phyloP scores from a whole-genome alignment of 768 basidiomycete genomes.

The Phylloporus sp. region DNA sequence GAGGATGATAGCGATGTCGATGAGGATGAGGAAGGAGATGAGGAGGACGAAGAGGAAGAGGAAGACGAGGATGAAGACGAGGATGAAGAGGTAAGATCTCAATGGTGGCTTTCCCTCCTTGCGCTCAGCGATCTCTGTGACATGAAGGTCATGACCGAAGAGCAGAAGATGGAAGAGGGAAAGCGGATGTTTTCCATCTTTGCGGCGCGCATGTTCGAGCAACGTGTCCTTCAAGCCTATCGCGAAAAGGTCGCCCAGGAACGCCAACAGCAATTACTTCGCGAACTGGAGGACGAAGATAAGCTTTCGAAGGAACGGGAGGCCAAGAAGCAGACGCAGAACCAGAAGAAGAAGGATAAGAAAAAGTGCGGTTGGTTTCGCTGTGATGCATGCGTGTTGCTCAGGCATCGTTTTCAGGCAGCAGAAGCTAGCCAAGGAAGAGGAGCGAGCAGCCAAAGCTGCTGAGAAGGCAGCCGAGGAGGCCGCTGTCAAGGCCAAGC shows the following conservation, averaged over 20 bases:
- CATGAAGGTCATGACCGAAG: slow-evolving; percentile 76
- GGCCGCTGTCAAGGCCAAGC: slow-evolving; percentile 69
- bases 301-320: slow-evolving; percentile 81
- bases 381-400: slow-evolving; percentile 1
- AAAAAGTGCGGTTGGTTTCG: slow-evolving; percentile 60
- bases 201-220: slow-evolving; percentile 99
- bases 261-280: slow-evolving; percentile 85
- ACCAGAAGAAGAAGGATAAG: slow-evolving; percentile 99
- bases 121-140: slow-evolving; percentile 10
- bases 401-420: slow-evolving; percentile 44
- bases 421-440: slow-evolving; percentile 91
- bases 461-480: slow-evolving; percentile 88
- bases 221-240: slow-evolving; percentile 93
- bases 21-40: slow-evolving; percentile 55
- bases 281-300: slow-evolving; percentile 95
- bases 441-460: slow-evolving; percentile 77
- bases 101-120: not conserved
- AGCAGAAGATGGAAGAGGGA: slow-evolving; percentile 99
- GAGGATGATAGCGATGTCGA: slow-evolving; percentile 60
- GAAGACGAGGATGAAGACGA: slow-evolving; percentile 51
- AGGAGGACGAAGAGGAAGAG: slow-evolving; percentile 61
- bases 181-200: slow-evolving; percentile 99
- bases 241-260: slow-evolving; percentile 96
- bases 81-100: slow-evolving; percentile 40
- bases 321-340: slow-evolving; percentile 86